A percentile compares a stretch with the other conserved stretches of the same genome.
Evolutionary conservation across 2,329 filamentous ascomycete species (phyloP).

Genomic region (Colletotrichum lentis): DNA sequence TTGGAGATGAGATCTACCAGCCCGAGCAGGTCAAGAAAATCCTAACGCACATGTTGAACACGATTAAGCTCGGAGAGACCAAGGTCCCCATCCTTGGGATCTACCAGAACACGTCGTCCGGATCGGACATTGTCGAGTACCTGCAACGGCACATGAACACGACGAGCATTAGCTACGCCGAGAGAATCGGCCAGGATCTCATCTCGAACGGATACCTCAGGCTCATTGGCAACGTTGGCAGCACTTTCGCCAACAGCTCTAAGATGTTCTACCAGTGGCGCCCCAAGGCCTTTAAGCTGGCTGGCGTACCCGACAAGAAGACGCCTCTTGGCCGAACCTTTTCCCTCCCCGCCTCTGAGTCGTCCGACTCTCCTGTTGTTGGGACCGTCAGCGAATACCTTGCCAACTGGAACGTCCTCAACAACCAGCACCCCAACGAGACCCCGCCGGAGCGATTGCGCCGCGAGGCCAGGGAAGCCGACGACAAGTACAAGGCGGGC

Average conservation of each 20-base stretch:
- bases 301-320: slow-evolving; percentile 90
- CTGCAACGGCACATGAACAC: slow-evolving; percentile 87
- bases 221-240: slow-evolving; percentile 92
- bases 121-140: slow-evolving; percentile 94
- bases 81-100: slow-evolving; percentile 96
- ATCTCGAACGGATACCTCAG: slow-evolving; percentile 86
- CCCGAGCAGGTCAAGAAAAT: slow-evolving; percentile 92
- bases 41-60: slow-evolving; percentile 83
- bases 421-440: slow-evolving; percentile 90
- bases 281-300: slow-evolving; percentile 85
- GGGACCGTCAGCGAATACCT: slow-evolving; percentile 89
- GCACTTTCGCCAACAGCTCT: slow-evolving; percentile 95
- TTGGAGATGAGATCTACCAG: slow-evolving; percentile 87
- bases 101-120: slow-evolving; percentile 90
- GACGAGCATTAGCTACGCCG: slow-evolving; percentile 86
- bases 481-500: slow-evolving; percentile 89
- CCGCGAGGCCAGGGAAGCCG: slow-evolving; percentile 86
- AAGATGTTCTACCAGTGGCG: slow-evolving; percentile 98
- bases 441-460: slow-evolving; percentile 86
- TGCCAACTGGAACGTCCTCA: slow-evolving; percentile 90
- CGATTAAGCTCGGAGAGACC: slow-evolving; percentile 85
- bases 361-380: slow-evolving; percentile 78
- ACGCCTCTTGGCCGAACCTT: slow-evolving; percentile 75
- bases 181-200: slow-evolving; percentile 93
- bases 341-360: slow-evolving; percentile 69